Evolutionary conservation across 352 stramenopile genomes (phyloP), one percentile per base, ranked within the genome.

Genomic region (Globisporangium iwayamae): DNA sequence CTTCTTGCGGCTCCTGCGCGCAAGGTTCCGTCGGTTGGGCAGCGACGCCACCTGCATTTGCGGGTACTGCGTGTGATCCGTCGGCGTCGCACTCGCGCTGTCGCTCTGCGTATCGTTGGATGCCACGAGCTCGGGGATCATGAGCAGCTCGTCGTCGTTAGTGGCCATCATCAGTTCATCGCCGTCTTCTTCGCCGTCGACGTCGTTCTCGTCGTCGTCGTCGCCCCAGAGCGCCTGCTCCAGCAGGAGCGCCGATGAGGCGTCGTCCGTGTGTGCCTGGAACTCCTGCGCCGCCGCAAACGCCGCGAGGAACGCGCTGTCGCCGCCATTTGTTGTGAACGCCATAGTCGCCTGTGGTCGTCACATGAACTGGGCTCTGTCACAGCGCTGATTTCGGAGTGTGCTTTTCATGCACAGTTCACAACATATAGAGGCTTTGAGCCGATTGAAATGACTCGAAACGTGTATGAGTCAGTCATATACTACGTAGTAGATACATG

Each of bases 1-100:
- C 58, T 71, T 76, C 13, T 63, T 46, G 47, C 63, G 43, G 56
- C 50, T 69, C n/a, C 56, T 45, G 28, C 58, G 51, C 14, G 58
- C 56, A 28, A 65, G 54, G 57, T 53, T 64, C 11, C 47, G 32
- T 10, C 57, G 51, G 28, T 53, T 61, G 6, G 62, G 30, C 20
- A 60, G 45, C 32, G 53, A 45, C 4, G 55, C 47, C 34, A 60
- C 62, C 25, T 61, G 62, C n/a, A 60, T 34, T 14, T 39, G 62
- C 53, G 43, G 41, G 47, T 56, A 61, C 11, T 53, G 25, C 13
- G 28, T 16, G 25, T 41, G 46, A 32, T 20, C 4, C 9, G 46
- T 32, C 11, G 43, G 13, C 10, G 57, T 11, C 3, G 56, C 28
- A 18, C 14, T 46, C 10, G 38, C 14, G 34, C 45, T 20, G 57